Evolutionary conservation across 202 grass and related monocot genomes (phyloP).

Genomic region (Alloteropsis angusta): DNA sequence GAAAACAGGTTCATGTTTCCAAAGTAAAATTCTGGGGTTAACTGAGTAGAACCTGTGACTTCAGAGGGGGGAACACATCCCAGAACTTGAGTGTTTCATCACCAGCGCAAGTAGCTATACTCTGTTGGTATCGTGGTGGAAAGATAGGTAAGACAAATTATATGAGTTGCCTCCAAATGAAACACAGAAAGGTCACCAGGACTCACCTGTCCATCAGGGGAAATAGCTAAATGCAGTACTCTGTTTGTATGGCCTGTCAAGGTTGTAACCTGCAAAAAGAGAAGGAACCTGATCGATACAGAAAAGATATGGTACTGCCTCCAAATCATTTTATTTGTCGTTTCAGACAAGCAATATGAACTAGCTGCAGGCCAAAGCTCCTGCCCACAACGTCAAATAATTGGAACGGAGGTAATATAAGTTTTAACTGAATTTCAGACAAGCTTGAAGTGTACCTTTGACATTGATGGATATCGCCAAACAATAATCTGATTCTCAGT

Average conservation of each 20-base stretch:
- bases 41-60: constrained; percentile 53
- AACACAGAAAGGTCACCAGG: not conserved
- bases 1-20: not conserved
- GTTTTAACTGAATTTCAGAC: not conserved
- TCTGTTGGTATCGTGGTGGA: constrained; percentile 42
- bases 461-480: not conserved
- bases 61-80: constrained; percentile 87
- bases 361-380: no score
- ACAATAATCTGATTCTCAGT: not conserved
- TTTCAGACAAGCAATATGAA: no score
- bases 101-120: constrained; percentile 84
- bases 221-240: constrained; percentile 88
- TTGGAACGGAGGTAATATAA: no score
- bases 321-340: no score
- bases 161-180: not conserved
- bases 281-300: constrained; percentile 15
- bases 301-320: not conserved
- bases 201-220: constrained; percentile 89
- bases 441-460: not conserved
- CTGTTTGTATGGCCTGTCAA: constrained; percentile 80
- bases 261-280: constrained; percentile 63
- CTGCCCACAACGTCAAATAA: no score
- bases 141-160: not conserved
- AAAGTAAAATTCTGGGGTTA: not conserved
- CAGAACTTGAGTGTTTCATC: constrained; percentile 92